These are phyloP conservation scores for Quercus phellos DNA, from an alignment of 331 rosid species.

Conservation along the genomic window DNA sequence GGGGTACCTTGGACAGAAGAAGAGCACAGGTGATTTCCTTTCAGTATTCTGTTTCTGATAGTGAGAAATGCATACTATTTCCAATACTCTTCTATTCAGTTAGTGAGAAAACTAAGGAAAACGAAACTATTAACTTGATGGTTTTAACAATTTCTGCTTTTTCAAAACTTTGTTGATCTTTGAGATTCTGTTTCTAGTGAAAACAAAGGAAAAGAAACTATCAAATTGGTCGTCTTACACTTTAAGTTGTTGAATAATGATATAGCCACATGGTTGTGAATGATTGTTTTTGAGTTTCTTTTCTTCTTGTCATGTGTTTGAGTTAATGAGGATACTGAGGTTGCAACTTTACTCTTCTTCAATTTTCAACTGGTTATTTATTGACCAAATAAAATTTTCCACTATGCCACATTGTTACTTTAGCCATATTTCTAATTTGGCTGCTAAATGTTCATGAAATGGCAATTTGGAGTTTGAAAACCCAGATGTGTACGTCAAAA, in stretches of 20 bases:
- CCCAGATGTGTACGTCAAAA: too few species aligned
- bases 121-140: too few species aligned
- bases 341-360: too few species aligned
- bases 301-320: not conserved
- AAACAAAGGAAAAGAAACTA: not conserved
- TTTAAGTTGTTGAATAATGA: not conserved
- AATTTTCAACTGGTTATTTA: not conserved
- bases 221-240: not conserved
- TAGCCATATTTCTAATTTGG: not conserved
- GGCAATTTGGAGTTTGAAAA: too few species aligned
- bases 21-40: conserved; percentile 60
- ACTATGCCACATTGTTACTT: not conserved
- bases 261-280: not conserved
- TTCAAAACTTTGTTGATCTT: not conserved
- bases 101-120: not conserved
- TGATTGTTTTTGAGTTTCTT: not conserved
- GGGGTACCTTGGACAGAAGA: conserved; percentile 69
- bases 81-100: not conserved
- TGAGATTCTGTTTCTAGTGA: too few species aligned
- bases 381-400: not conserved
- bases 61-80: not conserved
- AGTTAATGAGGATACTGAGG: too few species aligned
- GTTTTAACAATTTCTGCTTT: too few species aligned
- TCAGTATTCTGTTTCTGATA: not conserved
- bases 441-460: too few species aligned